Evolutionary conservation across 1,284 basidiomycete species (phyloP), one percentile per base, ranked within the genome.

Genomic region (Tilletia horrida): DNA sequence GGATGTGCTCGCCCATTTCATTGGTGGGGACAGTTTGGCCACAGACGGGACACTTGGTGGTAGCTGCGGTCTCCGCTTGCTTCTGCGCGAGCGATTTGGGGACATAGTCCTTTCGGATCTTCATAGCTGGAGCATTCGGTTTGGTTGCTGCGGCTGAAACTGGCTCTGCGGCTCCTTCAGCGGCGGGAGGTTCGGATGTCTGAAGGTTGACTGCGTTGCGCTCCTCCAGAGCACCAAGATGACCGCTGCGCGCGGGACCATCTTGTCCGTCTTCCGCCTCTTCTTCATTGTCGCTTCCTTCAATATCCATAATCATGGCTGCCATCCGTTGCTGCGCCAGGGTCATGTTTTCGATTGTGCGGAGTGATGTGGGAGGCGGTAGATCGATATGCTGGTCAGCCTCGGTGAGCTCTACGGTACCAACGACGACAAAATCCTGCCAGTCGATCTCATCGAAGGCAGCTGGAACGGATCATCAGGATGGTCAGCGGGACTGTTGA

Each of bases 351-450:
- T 96, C 91, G 21, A 99, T 89, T 80, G 97, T 93, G 76, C 93
- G 89, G 35, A 97, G 88, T 74, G 88, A 94, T 87, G 95, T 95
- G 0, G 96, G 96, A 27, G 92, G 89, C 11, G 96, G 96, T 29
- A 99, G 85, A 78, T 97, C 93, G 31, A 93, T 89, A 52, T 82
- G 77, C 42, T 75, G 78, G 81, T 98, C 96, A 3, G 90, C 90
- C 63, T 90, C 88, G 11, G 96, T 98, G 78, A 98, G 96, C 82
- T 98, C 96, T 75, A 98, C 97, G 23, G 95, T 98, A 81, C 97
- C 93, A 18, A 97, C 96, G 69, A 97, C 92, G 64, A 94, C 92
- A 84, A 97, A 98, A 83, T 98, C 96, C 79, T 98, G 93, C 96
- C 96, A 99, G 82, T 98, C 96, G 79, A 99, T 97, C 81, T 94